Conservation (phyloP, 768 basidiomycete genomes). For the Hypholoma sublateritium region DNA sequence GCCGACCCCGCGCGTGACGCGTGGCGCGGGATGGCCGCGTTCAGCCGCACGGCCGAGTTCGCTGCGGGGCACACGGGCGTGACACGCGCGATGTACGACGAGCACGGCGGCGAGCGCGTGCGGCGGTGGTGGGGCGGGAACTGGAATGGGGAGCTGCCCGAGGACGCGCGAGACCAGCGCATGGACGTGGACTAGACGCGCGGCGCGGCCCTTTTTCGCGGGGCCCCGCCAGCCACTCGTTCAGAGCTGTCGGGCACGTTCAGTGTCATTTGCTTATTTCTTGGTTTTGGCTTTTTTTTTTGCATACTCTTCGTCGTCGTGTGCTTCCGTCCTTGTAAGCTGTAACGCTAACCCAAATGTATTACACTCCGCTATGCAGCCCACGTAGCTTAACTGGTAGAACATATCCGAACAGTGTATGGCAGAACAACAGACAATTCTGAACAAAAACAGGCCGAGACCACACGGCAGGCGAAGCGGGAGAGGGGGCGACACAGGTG, state of each 20-base stretch:
- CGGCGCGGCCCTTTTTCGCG: neutral
- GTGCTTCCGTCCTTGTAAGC: neutral
- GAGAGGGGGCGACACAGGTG: neutral
- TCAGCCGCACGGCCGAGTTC: constrained; percentile 60
- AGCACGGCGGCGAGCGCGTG: constrained; percentile 84
- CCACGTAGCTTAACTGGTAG: constrained; percentile 8
- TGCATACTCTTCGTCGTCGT: neutral
- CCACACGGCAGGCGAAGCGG: constrained; percentile 1
- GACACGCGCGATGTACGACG: constrained; percentile 82
- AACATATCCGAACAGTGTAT: constrained; percentile 2
- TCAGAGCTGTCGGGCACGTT: too few species aligned
- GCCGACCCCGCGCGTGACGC: constrained; percentile 72
- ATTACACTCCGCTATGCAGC: constrained; percentile 15
- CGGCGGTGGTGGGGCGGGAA: constrained; percentile 94
- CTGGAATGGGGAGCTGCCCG: constrained; percentile 52
- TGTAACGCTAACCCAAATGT: constrained; percentile 14
- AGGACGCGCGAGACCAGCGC: constrained; percentile 11
- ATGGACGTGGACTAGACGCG: constrained; percentile 8
- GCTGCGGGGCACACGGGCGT: constrained; percentile 45
- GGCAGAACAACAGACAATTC: neutral
- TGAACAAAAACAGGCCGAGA: neutral
- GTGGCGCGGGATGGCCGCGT: constrained; percentile 91
- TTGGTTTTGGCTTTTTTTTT: neutral
- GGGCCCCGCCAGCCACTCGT: too few species aligned
- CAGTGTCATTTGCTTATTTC: neutral